Percentiles rank a stretch among this genome's conserved stretches.
Conservation (phyloP, 2,329 filamentous ascomycete genomes). For the Alternaria sp. region DNA sequence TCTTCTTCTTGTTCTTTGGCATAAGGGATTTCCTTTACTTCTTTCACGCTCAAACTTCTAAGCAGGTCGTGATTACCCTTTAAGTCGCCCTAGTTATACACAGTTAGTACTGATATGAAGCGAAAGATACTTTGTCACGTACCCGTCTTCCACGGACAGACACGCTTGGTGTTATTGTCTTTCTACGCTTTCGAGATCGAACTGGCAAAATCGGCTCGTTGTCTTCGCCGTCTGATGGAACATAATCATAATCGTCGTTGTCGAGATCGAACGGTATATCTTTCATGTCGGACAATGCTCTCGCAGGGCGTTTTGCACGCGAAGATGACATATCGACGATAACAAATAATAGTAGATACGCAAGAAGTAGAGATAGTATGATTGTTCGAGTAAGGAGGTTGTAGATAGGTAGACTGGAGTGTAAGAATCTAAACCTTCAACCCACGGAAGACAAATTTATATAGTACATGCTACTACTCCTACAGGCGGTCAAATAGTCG, state of each 20-base stretch:
- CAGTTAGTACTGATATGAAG: background rate
- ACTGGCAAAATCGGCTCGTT: too few species aligned
- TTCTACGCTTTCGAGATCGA: rapidly evolving
- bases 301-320: too few species aligned
- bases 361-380: background rate
- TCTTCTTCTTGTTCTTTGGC: background rate
- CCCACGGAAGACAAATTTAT: background rate
- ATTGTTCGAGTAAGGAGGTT: too few species aligned
- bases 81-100: background rate
- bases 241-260: too few species aligned
- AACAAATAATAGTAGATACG: too few species aligned
- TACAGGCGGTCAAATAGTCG: background rate
- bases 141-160: background rate
- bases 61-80: background rate
- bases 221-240: too few species aligned
- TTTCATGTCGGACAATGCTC: too few species aligned
- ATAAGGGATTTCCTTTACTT: background rate
- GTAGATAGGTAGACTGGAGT: background rate
- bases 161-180: background rate
- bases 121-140: background rate
- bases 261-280: too few species aligned
- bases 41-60: too few species aligned
- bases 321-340: too few species aligned
- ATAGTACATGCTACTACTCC: background rate
- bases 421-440: background rate